Evolutionary conservation across 495 filamentous ascomycete species (phyloP).

Genomic region (Xeromyces bisporus): DNA sequence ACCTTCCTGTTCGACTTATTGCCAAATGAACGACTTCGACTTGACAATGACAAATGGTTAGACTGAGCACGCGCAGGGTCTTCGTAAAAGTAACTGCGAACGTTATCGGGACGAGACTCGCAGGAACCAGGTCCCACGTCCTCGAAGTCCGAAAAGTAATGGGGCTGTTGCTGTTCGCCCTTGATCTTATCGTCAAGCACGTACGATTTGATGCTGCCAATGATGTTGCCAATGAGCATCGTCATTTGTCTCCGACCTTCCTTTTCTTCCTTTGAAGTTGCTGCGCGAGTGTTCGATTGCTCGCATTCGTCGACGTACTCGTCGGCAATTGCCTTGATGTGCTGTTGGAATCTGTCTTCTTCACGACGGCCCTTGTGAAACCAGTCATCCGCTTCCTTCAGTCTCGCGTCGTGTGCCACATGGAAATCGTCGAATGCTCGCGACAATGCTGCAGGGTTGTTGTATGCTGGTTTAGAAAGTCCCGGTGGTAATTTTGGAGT

Average conservation of each 20-base stretch:
- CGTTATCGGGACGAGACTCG: slow-evolving; percentile 3
- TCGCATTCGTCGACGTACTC: slow-evolving; percentile 5
- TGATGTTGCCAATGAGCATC: slow-evolving; percentile 8
- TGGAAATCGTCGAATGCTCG: not conserved
- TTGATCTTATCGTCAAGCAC: not conserved
- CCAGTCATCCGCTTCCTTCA: slow-evolving; percentile 11
- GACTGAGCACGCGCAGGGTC: too few species aligned
- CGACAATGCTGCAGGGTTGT: not conserved
- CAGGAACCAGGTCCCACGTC: slow-evolving; percentile 2
- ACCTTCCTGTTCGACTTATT: not conserved
- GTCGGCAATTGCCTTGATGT: slow-evolving; percentile 7
- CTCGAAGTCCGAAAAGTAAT: slow-evolving; percentile 8
- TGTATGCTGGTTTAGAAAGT: slow-evolving; percentile 1
- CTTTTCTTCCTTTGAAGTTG: slow-evolving; percentile 1
- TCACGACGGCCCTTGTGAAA: slow-evolving; percentile 11
- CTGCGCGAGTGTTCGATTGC: not conserved
- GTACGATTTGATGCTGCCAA: slow-evolving; percentile 12
- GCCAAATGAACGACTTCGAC: not conserved
- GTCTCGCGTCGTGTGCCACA: slow-evolving; percentile 2
- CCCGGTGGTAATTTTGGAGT: slow-evolving; percentile 6
- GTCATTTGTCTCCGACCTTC: slow-evolving; percentile 5
- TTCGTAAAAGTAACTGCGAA: slow-evolving; percentile 12
- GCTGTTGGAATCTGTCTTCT: slow-evolving; percentile 7
- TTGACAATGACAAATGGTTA: too few species aligned
- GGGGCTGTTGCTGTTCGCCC: not conserved